Evolutionary conservation across 2,329 filamentous ascomycete genomes (phyloP), one percentile per base, ranked within the genome.

Genomic region (Chrysosporium keratinophilum): DNA sequence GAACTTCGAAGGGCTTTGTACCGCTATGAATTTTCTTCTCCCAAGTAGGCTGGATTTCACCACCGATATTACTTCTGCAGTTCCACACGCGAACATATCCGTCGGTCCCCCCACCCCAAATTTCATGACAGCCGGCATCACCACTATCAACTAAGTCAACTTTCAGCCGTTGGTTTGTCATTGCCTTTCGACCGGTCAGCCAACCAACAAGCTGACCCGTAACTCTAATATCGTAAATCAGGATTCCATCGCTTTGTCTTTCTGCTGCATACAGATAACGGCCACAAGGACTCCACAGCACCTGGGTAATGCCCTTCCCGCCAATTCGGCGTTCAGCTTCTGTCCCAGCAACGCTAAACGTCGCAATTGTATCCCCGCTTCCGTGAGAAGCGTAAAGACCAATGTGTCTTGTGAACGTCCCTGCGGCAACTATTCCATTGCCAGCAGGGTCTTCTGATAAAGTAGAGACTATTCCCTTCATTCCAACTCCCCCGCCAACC

Each of bases 71-170:
- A n/a, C 71, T 66, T 1, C 75, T 70, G 55, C 75, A 68, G 41
- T 65, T 68, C 78, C 78, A 80, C 52, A 73, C 67, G 54, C 77
- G 69, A 52, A 79, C 69, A 15, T 60, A 61, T 0, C 81, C 81
- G 68, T 84, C 80, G 0, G 65, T 72, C 0, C 79, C 80, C 9
- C 81, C 81, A 44, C 71, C 74, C 79, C 79, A 83, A 17, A 84
- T 65, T 60, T 82, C 78, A 59, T 76, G 71, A 7, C 70, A 67
- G 10, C 64, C 67, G 23, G 62, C 61, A 17, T 65, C 44, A 50
- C 66, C 45, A 57, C 62, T 59, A 31, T 64, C 49, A 10, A 71
- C 68, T 4, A 83, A 60, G 63, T 82, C 78, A 28, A 81, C 71
- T 1, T 75, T 74, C 54, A 83, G 63, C n/a, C 74, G 72, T 65